These are phyloP conservation scores for Picea sitchensis DNA, from an alignment of 75 land plant genomes.

Conservation along the genomic window DNA sequence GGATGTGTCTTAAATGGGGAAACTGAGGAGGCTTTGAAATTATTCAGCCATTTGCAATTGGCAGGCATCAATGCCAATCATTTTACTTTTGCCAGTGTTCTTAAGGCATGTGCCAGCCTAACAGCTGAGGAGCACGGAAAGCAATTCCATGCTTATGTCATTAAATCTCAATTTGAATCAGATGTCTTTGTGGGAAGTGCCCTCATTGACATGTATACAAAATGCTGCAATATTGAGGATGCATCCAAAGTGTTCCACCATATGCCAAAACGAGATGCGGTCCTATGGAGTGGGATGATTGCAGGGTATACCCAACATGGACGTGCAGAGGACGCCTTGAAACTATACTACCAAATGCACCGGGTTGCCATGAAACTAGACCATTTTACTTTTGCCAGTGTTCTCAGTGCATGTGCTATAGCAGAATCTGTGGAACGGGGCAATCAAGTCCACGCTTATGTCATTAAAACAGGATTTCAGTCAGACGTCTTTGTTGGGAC, in stretches of 20 bases:
- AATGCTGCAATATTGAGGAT: conserved; percentile 4
- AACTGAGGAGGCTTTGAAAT: conserved; percentile 1
- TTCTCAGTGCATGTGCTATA: conserved; percentile 10
- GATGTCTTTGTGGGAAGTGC: conserved; percentile 17
- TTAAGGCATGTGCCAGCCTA: conserved; percentile 18
- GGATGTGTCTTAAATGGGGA: conserved; percentile 12
- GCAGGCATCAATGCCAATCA: conserved; percentile 13
- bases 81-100: conserved; percentile 1
- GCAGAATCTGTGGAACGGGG: not conserved
- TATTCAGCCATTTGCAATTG: conserved; percentile 6
- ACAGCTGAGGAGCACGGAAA: conserved; percentile 12
- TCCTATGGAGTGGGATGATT: conserved; percentile 21
- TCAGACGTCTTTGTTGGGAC: conserved; percentile 18
- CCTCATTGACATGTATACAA: conserved; percentile 15
- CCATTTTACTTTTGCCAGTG: conserved; percentile 10
- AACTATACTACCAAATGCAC: not conserved
- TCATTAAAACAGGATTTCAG: not conserved
- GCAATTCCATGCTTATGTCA: conserved; percentile 3
- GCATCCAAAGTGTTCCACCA: conserved; percentile 13
- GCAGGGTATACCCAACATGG: not conserved
- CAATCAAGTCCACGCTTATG: conserved; percentile 8
- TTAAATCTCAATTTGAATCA: conserved; percentile 6
- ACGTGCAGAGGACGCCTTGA: not conserved
- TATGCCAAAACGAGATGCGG: conserved; percentile 10
- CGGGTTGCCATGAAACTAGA: not conserved